Base-by-base conservation (phyloP, 2,329 filamentous ascomycete genomes). In the Colletotrichum kahawae region DNA sequence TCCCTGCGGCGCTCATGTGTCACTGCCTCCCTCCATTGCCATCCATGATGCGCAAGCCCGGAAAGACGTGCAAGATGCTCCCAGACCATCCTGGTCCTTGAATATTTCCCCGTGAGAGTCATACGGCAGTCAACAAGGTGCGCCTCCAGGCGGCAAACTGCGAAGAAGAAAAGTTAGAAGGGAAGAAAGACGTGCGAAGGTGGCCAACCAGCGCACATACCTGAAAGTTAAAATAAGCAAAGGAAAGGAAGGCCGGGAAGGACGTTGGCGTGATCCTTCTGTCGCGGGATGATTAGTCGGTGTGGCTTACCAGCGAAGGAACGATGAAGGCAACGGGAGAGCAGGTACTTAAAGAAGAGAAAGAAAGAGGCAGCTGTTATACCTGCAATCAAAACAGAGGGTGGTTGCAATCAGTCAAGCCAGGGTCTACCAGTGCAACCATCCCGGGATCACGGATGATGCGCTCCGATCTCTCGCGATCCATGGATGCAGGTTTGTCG, bases 191-290 rank as follows among this genome's bases (percentile, higher is more conserved):
- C 24, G 24, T 27, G 24, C 24, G 24, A 27, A 51, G 43, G 43
- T 7, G 10, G n/a, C 2, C n/a, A 21, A 13, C 43, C 5, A 12
- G n/a, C 7, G n/a, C 21, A 12, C n/a, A 24, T 51, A n/a, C n/a
- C n/a, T 13, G 0, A 1, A 13, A 7, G 9, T n/a, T 1, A 4
- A 13, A 2, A 1, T 48, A 5, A 5, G 43, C 13, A 6, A 1
- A 4, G n/a, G 4, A 24, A 51, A 21, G 0, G 0, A 51, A 51
- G 5, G 0, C 6, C 1, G n/a, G 6, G 43, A 51, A 7, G 43
- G 43, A 51, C 13, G n/a, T 51, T 51, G 43, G n/a, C n/a, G 3
- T 51, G 43, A 7, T 13, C n/a, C 10, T 13, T 21, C n/a, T 51
- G n/a, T 51, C n/a, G 2, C 0, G 43, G 2, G 10, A 51, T 7